These are phyloP conservation scores for Lasiodiplodia sp. DNA, from an alignment of 2,329 filamentous ascomycete species.

Conservation along the genomic window DNA sequence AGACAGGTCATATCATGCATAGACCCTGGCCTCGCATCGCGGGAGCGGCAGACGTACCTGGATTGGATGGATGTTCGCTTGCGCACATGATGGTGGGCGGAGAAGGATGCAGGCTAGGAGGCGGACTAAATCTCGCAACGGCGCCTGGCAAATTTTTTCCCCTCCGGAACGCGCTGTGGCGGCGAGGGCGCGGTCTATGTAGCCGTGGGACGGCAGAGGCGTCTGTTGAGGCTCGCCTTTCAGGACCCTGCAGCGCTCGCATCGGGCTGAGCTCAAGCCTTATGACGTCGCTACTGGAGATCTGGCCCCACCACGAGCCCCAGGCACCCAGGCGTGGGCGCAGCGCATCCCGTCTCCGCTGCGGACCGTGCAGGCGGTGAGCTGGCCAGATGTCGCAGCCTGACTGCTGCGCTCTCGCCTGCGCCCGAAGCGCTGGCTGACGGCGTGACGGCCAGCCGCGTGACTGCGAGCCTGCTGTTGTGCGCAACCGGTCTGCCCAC, in stretches of 20 bases:
- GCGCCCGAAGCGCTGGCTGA: not conserved
- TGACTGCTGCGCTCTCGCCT: not conserved
- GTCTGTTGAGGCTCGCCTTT: not conserved
- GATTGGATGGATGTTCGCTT: not conserved
- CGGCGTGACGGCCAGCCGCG: not conserved
- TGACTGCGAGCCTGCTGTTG: not conserved
- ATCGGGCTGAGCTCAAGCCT: not conserved
- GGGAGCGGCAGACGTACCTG: not conserved
- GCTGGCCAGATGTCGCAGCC: constrained; percentile 3
- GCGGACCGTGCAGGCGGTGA: not conserved
- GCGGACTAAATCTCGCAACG: not conserved
- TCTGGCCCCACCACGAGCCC: constrained; percentile 6
- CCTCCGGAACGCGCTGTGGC: not conserved
- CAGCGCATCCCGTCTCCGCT: not conserved
- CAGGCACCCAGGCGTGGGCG: not conserved
- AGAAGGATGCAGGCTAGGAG: not conserved
- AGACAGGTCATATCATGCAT: not conserved
- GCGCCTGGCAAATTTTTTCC: not conserved
- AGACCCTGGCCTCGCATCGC: not conserved
- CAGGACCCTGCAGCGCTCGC: not conserved
- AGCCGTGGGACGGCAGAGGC: not conserved
- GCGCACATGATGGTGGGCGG: not conserved
- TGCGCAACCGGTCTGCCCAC: not conserved
- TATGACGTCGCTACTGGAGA: not conserved
- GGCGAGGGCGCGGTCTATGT: not conserved